Evolutionary conservation across 805 yeast genomes (phyloP), one percentile per base, ranked within the genome.

Genomic region (Debaryomyces castellii): DNA sequence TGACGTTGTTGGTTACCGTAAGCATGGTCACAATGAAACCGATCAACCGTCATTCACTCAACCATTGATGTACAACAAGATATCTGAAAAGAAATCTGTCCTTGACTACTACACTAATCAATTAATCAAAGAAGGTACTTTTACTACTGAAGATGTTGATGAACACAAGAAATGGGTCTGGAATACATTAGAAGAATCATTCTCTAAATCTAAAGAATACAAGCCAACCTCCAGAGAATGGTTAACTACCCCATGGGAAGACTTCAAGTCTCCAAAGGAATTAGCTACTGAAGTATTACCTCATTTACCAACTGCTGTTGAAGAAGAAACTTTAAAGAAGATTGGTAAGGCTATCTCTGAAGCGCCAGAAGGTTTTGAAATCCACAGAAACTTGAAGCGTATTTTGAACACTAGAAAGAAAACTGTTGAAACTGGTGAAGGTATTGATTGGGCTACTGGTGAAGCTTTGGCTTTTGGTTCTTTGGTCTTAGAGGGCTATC

Each of bases 11-110:
- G 96, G 99, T 69, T 94, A 94, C 87, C 85, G 99, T 76, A 92
- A 91, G 71, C 82, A 94, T 68, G 99, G 99, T 67, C 99, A 94
- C 80, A 94, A 94, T 70, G 99, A 94, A 80, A 94, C 98, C 54
- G 99, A 94, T 74, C 99, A 94, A 77, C 99, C 99, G 48, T 77
- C 96, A 28, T 94, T 94, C 81, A 94, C 99, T 39, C 99, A 94
- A 74, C 99, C 99, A 42, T 74, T 90, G 62, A 94, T 94, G 99
- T 94, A 94, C 79, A 75, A 88, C 68, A 81, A 81, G 74, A 88
- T 94, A 64, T 90, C 92, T 45, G 78, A 87, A 68, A 92, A 91
- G 85, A 81, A 84, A 67, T 84, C 90, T 44, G 96, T 91, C 40
- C 78, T 94, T 58, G 96, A 91, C 59, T 80, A 83, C 65, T 94